Base-by-base conservation (phyloP, 805 yeast genomes). In the Saccharomyces paradoxus region DNA sequence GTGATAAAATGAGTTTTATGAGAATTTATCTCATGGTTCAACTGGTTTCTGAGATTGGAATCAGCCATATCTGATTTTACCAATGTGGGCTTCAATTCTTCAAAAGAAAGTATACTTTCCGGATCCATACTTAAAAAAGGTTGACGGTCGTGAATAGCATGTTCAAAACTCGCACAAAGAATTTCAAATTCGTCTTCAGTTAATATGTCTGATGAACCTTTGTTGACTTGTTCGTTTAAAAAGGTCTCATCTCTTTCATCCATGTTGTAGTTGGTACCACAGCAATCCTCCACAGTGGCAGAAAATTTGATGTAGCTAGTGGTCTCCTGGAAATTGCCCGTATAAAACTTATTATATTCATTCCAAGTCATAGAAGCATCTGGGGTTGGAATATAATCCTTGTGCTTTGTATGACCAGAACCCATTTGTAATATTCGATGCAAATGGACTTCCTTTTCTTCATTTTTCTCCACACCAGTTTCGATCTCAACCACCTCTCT, bases 381-480 rank as follows among this genome's bases (percentile, higher is more conserved):
- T 0, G 99, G 99, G 0, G 99, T 94, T 1, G 99, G 99, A 62
- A 94, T 94, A 69, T 86, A 92, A 10, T 68, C 66, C 30, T 66
- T 65, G 32, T 62, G 60, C 48, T 86, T 85, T 46, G 57, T 56
- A 8, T 57, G 57, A 37, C 57, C 58, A 21, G 53, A 49, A 44
- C 64, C 63, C 13, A 92, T 92, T 70, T 84, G 83, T 60, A 94
- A 85, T 50, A 91, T 97, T 58, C 86, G 89, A 69, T 92, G 96
- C 58, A 94, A 77, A 80, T 94, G 99, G 46, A 88, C 94, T 70
- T 94, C 99, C 63, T 89, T 96, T 71, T 94, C 99, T 71, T 94
- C 99, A 61, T 87, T 89, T 69, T 94, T 94, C 66, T 94, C 99
- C 46, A 94, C 99, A 72, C 99, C 99, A 6, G 98, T 92, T 64